A percentile compares a stretch with the other conserved stretches of the same genome.
Evolutionary conservation across 345 rosid species (phyloP).

Genomic region (Heritiera fomes): DNA sequence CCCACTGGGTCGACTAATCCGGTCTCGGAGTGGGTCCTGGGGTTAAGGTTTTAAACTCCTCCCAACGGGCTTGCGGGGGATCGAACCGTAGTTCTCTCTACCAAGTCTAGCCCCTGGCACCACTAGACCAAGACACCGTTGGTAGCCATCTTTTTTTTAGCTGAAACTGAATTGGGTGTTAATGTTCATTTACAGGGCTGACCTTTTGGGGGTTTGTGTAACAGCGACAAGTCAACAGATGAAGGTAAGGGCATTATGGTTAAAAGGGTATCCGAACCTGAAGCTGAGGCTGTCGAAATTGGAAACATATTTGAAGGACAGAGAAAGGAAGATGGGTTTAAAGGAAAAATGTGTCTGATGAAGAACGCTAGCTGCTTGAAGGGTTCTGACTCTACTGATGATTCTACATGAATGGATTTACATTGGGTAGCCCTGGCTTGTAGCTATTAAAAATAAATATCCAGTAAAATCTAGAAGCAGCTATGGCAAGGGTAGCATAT

Average conservation of each 20-base stretch:
- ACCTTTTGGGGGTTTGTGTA: slow-evolving; percentile 20
- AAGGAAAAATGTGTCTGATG: neutral
- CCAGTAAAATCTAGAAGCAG: neutral
- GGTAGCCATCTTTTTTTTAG: slow-evolving; percentile 24
- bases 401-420: slow-evolving; percentile 23
- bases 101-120: no score
- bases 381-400: neutral
- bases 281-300: slow-evolving; percentile 1
- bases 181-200: slow-evolving; percentile 24
- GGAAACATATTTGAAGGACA: slow-evolving; percentile 11
- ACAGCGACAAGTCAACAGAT: slow-evolving; percentile 15
- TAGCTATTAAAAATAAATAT: neutral
- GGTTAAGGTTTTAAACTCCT: no score
- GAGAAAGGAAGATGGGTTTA: neutral
- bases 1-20: no score
- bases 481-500: neutral
- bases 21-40: no score
- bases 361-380: neutral
- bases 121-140: no score
- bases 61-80: no score
- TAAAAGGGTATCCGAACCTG: neutral
- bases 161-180: slow-evolving; percentile 17
- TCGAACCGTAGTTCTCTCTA: no score
- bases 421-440: neutral
- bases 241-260: slow-evolving; percentile 6